phyloP scores from a whole-genome alignment of 208 protist genomes.

The Trichomonas tenax region DNA sequence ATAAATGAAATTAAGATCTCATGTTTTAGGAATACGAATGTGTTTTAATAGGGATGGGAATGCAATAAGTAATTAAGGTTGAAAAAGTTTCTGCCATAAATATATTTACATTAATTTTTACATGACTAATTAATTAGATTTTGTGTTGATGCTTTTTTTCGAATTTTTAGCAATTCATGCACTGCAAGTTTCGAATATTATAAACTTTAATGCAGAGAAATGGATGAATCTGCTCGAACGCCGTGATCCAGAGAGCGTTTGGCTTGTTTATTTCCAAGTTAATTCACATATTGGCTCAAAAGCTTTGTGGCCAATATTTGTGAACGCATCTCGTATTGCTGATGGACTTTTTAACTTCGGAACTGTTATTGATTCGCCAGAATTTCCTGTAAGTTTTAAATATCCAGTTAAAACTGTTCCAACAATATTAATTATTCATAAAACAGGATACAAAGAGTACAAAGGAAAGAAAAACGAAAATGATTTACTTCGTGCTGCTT shows the following conservation, averaged over 20 bases:
- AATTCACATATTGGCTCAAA: neutral
- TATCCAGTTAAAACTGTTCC: neutral
- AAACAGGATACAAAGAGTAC: neutral
- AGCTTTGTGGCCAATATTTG: neutral
- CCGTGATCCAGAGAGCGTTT: neutral
- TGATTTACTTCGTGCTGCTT: neutral
- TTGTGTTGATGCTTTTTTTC: no score
- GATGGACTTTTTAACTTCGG: neutral
- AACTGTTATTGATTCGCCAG: neutral
- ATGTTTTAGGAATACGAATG: no score
- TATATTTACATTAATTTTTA: no score
- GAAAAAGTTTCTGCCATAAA: no score
- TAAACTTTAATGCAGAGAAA: neutral
- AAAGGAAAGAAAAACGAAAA: neutral
- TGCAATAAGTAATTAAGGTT: no score
- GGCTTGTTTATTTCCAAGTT: neutral
- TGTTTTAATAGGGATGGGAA: no score
- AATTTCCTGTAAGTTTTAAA: neutral
- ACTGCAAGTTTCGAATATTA: no score
- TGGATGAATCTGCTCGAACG: neutral
- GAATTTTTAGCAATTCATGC: no score
- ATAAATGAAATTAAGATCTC: no score
- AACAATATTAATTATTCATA: neutral
- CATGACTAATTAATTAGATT: no score
- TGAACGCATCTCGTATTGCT: neutral